Percentiles rank a stretch among this genome's conserved stretches.
phyloP scores from a whole-genome alignment of 176 grass and related monocot species.

The Oropetium thomaeum region DNA sequence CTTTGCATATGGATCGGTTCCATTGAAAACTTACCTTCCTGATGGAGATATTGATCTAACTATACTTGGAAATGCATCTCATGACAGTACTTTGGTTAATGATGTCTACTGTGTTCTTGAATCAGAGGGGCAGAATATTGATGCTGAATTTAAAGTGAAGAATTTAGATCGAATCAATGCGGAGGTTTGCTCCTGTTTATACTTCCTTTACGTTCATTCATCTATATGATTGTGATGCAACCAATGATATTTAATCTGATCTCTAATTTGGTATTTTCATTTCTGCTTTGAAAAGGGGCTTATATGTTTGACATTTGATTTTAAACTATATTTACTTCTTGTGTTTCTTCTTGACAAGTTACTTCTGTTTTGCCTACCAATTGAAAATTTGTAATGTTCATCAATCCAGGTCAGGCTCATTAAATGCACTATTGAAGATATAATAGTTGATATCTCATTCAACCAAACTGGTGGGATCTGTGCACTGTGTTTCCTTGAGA shows the following conservation, averaged over 20 bases:
- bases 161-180: conserved; percentile 68
- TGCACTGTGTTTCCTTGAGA: conserved; percentile 79
- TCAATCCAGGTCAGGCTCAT: conserved; percentile 75
- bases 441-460: conserved; percentile 87
- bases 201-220: conserved; percentile 16
- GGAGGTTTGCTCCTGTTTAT: conserved; percentile 43
- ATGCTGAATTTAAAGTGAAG: conserved; percentile 68
- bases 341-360: conserved; percentile 14
- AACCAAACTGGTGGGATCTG: conserved; percentile 84
- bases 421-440: conserved; percentile 85
- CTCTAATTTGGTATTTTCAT: background rate
- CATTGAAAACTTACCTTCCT: conserved; percentile 93
- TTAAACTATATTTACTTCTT: background rate
- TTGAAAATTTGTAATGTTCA: conserved; percentile 32
- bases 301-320: background rate
- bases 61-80: conserved; percentile 45
- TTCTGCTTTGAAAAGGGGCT: background rate
- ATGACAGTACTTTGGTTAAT: conserved; percentile 43
- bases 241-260: background rate
- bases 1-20: conserved; percentile 84
- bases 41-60: conserved; percentile 97
- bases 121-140: conserved; percentile 49
- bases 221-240: conserved; percentile 2
- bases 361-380: conserved; percentile 1
- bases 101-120: conserved; percentile 60